These are phyloP conservation scores for Paracorniculantispora psalliotae DNA, from an alignment of 2,329 filamentous ascomycete species.

Conservation along the genomic window DNA sequence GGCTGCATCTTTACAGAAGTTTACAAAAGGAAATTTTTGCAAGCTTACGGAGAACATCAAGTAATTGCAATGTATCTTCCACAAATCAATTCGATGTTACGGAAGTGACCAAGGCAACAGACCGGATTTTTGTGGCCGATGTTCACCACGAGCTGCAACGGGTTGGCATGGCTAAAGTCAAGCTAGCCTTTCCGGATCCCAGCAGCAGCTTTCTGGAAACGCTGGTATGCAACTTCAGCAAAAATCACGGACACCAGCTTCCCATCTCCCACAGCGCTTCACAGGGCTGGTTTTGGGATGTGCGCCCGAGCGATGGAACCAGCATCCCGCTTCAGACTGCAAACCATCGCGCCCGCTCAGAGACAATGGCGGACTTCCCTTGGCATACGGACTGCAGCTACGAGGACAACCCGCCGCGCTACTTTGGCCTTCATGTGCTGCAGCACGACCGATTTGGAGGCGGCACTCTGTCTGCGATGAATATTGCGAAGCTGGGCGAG, in stretches of 20 bases:
- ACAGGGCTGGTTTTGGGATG: conserved; percentile 41
- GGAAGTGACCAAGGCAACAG: not conserved
- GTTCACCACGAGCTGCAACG: not conserved
- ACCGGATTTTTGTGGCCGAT: not conserved
- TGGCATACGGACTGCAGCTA: conserved; percentile 44
- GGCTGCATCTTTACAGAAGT: not conserved
- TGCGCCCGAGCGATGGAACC: conserved; percentile 26
- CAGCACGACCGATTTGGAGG: conserved; percentile 36
- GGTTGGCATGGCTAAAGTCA: conserved; percentile 33
- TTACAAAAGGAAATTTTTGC: not conserved
- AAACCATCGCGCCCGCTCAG: conserved; percentile 28
- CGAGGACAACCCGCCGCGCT: conserved; percentile 31
- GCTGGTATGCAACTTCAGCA: conserved; percentile 30
- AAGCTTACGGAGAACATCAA: not conserved
- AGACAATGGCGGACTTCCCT: conserved; percentile 38
- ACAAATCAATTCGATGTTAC: not conserved
- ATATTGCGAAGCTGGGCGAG: conserved; percentile 20
- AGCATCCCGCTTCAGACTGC: conserved; percentile 27
- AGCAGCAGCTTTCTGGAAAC: conserved; percentile 30
- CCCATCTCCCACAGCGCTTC: conserved; percentile 37
- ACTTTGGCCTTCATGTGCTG: conserved; percentile 38
- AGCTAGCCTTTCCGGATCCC: conserved; percentile 28
- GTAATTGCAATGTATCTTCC: not conserved
- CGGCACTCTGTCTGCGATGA: conserved; percentile 36
- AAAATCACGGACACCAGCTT: conserved; percentile 29